Evolutionary conservation across 2,329 filamentous ascomycete species (phyloP).

Genomic region (Aspergillus persii): DNA sequence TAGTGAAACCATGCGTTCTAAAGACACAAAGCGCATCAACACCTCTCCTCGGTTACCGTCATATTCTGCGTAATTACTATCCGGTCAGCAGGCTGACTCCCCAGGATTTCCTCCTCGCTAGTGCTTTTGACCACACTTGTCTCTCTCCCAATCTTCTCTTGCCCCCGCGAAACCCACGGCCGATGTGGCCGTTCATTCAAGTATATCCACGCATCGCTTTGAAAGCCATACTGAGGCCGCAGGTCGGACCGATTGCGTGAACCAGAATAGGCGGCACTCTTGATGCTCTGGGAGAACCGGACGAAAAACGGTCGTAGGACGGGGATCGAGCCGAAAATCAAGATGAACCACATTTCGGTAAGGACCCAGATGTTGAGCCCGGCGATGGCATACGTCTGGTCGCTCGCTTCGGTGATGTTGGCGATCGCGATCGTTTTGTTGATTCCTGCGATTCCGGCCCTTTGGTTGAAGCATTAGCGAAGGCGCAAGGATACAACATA

Average conservation of each 20-base stretch:
- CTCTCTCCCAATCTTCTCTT: background rate
- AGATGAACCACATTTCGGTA: conserved; percentile 23
- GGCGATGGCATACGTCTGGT: conserved; percentile 16
- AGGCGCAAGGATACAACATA: background rate
- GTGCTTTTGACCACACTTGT: background rate
- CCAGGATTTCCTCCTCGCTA: background rate
- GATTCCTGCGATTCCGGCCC: conserved; percentile 19
- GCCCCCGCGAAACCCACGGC: background rate
- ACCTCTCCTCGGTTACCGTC: background rate
- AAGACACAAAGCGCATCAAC: background rate
- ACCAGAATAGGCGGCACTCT: conserved; percentile 3
- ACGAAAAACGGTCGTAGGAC: conserved; percentile 16
- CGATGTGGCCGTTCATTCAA: background rate
- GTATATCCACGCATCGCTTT: background rate
- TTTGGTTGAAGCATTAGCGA: background rate
- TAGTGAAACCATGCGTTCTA: too few relatives aligned
- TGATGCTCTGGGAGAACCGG: conserved; percentile 17
- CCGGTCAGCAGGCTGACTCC: background rate
- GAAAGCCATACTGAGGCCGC: background rate
- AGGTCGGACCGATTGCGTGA: background rate
- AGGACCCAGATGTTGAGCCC: conserved; percentile 20
- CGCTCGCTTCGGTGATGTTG: conserved; percentile 9
- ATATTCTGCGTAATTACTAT: background rate
- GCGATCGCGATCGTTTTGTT: conserved; percentile 19
- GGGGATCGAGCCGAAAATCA: conserved; percentile 19